Percentiles rank a stretch among this genome's conserved stretches.
phyloP scores from a whole-genome alignment of 2,329 filamentous ascomycete genomes.

The Alternaria sp. region DNA sequence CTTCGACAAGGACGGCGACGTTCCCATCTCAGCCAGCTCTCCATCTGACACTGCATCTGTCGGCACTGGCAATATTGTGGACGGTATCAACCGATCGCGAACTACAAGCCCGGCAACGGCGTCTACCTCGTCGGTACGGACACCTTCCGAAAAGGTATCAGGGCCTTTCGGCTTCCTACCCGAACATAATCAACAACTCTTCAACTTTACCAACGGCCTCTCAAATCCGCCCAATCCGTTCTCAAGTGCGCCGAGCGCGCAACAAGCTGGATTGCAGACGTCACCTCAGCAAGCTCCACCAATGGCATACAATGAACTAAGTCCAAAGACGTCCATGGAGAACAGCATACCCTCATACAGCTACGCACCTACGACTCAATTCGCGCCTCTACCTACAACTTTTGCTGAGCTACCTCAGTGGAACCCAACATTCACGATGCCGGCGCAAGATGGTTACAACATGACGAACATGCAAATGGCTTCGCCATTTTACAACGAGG shows the following conservation, averaged over 20 bases:
- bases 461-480: constrained; percentile 34
- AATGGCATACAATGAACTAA: constrained; percentile 39
- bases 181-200: constrained; percentile 40
- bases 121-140: constrained; percentile 49
- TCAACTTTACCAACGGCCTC: constrained; percentile 37
- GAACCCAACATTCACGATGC: constrained; percentile 48
- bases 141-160: constrained; percentile 44
- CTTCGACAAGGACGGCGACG: constrained; percentile 71
- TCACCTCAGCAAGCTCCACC: constrained; percentile 36
- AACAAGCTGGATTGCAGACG: constrained; percentile 32
- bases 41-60: constrained; percentile 58
- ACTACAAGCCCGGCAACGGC: constrained; percentile 56
- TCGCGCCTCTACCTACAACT: constrained; percentile 45
- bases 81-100: constrained; percentile 53
- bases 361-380: constrained; percentile 41
- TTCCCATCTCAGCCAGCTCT: constrained; percentile 58
- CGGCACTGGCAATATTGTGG: constrained; percentile 50
- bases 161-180: constrained; percentile 51
- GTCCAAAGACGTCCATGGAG: constrained; percentile 42
- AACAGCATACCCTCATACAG: constrained; percentile 39
- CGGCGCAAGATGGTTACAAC: constrained; percentile 40
- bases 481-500: constrained; percentile 44
- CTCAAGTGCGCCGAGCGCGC: constrained; percentile 29
- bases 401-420: constrained; percentile 49
- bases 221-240: constrained; percentile 26